Evolutionary conservation across 768 basidiomycete genomes (phyloP), one percentile per base, ranked within the genome.

Genomic region (Clavulina sp.): DNA sequence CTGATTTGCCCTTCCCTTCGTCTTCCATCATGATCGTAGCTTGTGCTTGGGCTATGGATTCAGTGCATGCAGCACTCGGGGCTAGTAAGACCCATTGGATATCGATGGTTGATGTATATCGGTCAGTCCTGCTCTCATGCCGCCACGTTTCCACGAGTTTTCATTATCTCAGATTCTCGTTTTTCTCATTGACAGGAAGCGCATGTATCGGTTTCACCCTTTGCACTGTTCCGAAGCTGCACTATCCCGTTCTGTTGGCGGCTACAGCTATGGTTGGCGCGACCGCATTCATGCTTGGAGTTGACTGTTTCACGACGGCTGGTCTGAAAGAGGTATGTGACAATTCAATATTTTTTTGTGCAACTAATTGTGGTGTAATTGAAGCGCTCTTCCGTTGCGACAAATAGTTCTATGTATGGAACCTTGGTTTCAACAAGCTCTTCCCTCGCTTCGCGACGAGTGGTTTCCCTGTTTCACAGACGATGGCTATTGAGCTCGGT

Each of bases 361-460:
- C n/a, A n/a, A n/a, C 7, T 24, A 13, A 24, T 30, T 47, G 26
- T 30, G 18, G 7, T 19, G n/a, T 30, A 9, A 46, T 46, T 46
- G 18, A 46, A 46, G 13, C 24, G 13, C 43, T 48, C 33, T 57
- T 48, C 28, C 49, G n/a, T n/a, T n/a, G n/a, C n/a, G n/a, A n/a
- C n/a, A n/a, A n/a, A n/a, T 55, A 93, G 86, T 95, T 95, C 67
- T 96, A 95, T 66, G 70, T 95, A 48, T 95, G 84, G 80, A 97
- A 95, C 63, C 69, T 97, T 49, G 93, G 93, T 36, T 95, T 91
- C 67, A 72, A 68, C 2, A 60, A 68, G 3, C 66, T 96, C 28
- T 96, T 91, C 64, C 78, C 84, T 6, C 84, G 83, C 59, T 89
- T 79, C 58, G 67, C 71, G 21, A 65, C 68, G 49, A 84, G 84